Evolutionary conservation across 805 yeast species (phyloP).

Genomic region (Wickerhamiella bombiphila): DNA sequence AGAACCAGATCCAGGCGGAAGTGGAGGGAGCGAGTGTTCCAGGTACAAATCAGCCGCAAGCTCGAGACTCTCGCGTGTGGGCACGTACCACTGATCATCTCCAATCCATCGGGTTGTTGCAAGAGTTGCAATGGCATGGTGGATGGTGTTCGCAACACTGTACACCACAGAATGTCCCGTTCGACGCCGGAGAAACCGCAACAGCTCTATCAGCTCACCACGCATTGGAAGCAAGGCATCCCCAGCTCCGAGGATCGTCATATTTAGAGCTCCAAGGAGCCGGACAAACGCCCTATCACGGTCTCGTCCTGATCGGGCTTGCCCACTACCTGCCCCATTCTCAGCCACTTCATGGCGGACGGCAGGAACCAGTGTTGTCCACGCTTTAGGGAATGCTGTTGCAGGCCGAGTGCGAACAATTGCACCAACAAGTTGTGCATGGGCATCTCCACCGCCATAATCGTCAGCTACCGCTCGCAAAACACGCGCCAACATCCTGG

Average conservation of each 20-base stretch:
- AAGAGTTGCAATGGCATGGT: slow-evolving; percentile 48
- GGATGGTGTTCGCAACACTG: slow-evolving; percentile 48
- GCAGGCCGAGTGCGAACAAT: slow-evolving; percentile 51
- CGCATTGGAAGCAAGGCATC: slow-evolving; percentile 29
- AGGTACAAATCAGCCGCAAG: background rate
- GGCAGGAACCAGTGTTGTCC: slow-evolving; percentile 32
- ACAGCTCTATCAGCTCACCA: slow-evolving; percentile 34
- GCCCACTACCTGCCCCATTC: slow-evolving; percentile 65
- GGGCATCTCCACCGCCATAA: slow-evolving; percentile 38
- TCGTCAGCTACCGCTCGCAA: slow-evolving; percentile 1
- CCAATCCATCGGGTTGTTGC: too few relatives aligned
- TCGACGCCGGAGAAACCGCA: slow-evolving; percentile 28
- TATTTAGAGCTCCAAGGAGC: slow-evolving; percentile 54
- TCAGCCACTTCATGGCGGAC: slow-evolving; percentile 54
- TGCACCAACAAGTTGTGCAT: slow-evolving; percentile 60
- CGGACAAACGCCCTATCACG: slow-evolving; percentile 65
- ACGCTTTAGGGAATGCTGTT: slow-evolving; percentile 31
- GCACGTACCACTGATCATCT: too few relatives aligned
- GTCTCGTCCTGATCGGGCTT: slow-evolving; percentile 40
- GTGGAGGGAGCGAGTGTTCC: too few relatives aligned
- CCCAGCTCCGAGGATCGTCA: slow-evolving; percentile 57
- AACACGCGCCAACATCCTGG: background rate
- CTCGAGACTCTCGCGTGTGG: background rate
- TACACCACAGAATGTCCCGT: slow-evolving; percentile 55
- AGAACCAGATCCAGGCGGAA: too few relatives aligned